Evolutionary conservation across 345 rosid species (phyloP).

Genomic region (Gossypium stocksii): DNA sequence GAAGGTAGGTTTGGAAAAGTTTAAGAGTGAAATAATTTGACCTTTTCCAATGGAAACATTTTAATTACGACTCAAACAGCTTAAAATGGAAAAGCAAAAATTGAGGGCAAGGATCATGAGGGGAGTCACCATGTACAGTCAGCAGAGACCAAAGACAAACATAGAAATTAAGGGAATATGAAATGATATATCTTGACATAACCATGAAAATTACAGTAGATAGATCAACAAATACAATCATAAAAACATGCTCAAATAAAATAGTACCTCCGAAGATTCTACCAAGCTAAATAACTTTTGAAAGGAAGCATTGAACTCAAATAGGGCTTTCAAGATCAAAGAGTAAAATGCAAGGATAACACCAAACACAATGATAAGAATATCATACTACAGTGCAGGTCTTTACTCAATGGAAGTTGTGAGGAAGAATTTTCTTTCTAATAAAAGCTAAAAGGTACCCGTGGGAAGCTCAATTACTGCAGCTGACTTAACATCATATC

Average conservation of each 20-base stretch:
- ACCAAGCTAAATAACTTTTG: background rate
- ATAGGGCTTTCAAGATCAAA: background rate
- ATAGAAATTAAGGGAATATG: background rate
- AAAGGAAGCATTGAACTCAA: background rate
- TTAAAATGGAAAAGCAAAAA: constrained; percentile 2
- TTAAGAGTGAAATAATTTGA: background rate
- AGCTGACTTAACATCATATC: constrained; percentile 62
- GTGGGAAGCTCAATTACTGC: constrained; percentile 84
- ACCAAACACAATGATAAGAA: background rate
- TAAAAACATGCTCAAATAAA: background rate
- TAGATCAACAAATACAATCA: background rate
- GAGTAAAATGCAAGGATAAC: background rate
- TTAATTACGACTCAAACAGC: background rate
- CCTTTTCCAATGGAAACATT: background rate
- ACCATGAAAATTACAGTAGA: background rate
- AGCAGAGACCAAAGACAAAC: background rate
- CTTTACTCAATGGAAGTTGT: background rate
- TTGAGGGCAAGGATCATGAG: background rate
- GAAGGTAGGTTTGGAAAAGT: background rate
- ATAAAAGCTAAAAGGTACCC: constrained; percentile 36
- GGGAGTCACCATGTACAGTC: background rate
- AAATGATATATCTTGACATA: background rate
- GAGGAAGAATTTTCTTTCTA: background rate
- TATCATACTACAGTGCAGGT: background rate
- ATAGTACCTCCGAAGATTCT: background rate